A percentile compares a stretch with the other conserved stretches of the same genome.
Conservation (phyloP, 352 stramenopile genomes). For the Thraustochytrium sp. region DNA sequence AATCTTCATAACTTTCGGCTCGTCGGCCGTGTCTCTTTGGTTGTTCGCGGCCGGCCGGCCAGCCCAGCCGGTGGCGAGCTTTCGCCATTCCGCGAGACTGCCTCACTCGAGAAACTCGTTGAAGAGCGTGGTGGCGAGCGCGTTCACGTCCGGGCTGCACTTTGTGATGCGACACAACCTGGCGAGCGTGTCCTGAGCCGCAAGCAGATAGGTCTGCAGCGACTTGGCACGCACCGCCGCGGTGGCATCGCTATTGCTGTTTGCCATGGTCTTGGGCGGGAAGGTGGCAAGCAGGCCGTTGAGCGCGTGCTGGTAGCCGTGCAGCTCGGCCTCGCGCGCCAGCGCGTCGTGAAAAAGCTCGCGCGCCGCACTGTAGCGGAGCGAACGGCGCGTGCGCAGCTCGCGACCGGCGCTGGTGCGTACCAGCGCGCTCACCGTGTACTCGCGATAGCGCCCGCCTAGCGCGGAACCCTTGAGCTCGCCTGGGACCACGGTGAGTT, state of each 20-base stretch:
- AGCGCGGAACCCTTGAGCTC: slow-evolving; percentile 11
- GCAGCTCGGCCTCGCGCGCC: not conserved
- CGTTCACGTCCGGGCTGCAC: not conserved
- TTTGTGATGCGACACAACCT: not conserved
- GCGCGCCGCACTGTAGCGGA: not conserved
- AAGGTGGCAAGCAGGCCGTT: not conserved
- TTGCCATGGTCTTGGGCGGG: not conserved
- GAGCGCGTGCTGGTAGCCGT: not conserved
- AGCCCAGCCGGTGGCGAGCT: no score
- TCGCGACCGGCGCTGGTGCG: not conserved
- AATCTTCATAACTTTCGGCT: no score
- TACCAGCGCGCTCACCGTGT: not conserved
- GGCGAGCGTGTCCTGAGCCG: not conserved
- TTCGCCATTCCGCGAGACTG: no score
- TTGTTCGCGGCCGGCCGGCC: no score
- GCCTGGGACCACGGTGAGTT: not conserved
- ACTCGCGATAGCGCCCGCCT: not conserved
- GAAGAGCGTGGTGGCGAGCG: not conserved
- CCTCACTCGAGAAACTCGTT: not conserved
- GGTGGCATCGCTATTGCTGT: not conserved
- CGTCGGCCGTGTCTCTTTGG: no score
- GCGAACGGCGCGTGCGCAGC: not conserved
- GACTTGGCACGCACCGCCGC: not conserved
- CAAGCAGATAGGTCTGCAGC: not conserved
- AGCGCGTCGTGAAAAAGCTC: not conserved